Base-by-base conservation (phyloP, 2,329 filamentous ascomycete genomes). In the Dothideomycetes sp. region DNA sequence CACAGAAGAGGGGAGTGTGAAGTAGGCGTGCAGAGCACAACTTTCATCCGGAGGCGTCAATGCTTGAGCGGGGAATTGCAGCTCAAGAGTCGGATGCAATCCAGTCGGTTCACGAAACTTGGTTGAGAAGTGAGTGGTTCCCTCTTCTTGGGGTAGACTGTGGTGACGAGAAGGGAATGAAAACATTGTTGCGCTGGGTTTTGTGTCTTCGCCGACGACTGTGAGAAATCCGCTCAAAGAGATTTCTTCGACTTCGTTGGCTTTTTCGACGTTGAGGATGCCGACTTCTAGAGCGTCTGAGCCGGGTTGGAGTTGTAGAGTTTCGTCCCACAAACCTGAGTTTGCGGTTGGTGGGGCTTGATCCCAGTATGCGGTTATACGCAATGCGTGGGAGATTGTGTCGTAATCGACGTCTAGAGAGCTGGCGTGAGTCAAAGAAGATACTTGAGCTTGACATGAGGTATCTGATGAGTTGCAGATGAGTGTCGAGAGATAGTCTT, bases 81-180 rank as follows among this genome's bases (percentile, higher is more conserved):
- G 69, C 51, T 79, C 74, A 45, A 95, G 68, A 0, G 78, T 84
- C 2, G 89, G 89, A 62, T 95, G 89, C 8, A 95, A 71, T 7
- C 89, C 88, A 0, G 79, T 81, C 1, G 87, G 87, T 2, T 67
- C 48, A n/a, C 75, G 57, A 54, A 94, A 87, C 0, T 67, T 70
- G 12, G 40, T 35, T 59, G 85, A 93, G 37, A 63, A 71, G 10
- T 65, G 59, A 41, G 48, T 38, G 11, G 34, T 44, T 0, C 67
- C 59, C 15, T 55, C 51, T 2, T 61, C 53, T 36, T 53, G 48
- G 2, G 63, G 59, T 11, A 74, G 63, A 10, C 73, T 66, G 50
- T 82, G 76, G 60, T 95, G 88, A 0, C 87, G 78, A 3, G 85
- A 78, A 2, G 84, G 80, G 49, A 94, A 91, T 30, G 83, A 78